Evolutionary conservation across 495 filamentous ascomycete species (phyloP), one percentile per base, ranked within the genome.

Genomic region (Penicillium goetzii): DNA sequence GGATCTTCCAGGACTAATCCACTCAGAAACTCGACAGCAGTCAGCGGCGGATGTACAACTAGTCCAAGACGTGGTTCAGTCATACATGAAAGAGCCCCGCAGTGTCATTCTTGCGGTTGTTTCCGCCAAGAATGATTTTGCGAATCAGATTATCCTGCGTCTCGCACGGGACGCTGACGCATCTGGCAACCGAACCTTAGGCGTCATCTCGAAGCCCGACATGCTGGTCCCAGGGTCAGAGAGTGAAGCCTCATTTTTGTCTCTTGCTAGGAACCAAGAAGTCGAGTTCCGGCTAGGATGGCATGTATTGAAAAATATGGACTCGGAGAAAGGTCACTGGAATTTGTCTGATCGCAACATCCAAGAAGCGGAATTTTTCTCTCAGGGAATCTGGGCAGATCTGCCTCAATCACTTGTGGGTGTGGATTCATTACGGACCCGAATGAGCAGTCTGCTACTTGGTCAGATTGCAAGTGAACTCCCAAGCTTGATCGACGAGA

Each of bases 91-190:
- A 4, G 77, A 85, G 34, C 62, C 74, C 0, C 74, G 86, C 2
- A 86, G 80, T 64, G 86, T 91, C 58, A 87, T 90, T 36, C 77
- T 91, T 0, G 86, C 86, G 0, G 85, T 91, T 0, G 76, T 91
- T 0, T 79, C 76, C 3, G 86, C 85, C 0, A 79, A 79, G 17
- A 76, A 74, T 28, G 80, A 87, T 57, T 77, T 78, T 38, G 72
- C 79, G 8, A 78, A 80, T 40, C 87, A 89, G 61, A 65, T 72
- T 2, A 75, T 89, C 3, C 25, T 53, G 9, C 25, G 61, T 21
- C 83, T 61, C 56, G 74, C 10, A 0, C 21, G 30, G 4, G 26
- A 51, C 9, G 56, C 59, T 45, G 65, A 65, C 34, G 41, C 40
- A 6, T 62, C 54, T 4, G 72, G 78, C 1, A 65, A 74, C 14